Evolutionary conservation across 2,329 filamentous ascomycete species (phyloP).

Genomic region (Akanthomyces dipterigenus): DNA sequence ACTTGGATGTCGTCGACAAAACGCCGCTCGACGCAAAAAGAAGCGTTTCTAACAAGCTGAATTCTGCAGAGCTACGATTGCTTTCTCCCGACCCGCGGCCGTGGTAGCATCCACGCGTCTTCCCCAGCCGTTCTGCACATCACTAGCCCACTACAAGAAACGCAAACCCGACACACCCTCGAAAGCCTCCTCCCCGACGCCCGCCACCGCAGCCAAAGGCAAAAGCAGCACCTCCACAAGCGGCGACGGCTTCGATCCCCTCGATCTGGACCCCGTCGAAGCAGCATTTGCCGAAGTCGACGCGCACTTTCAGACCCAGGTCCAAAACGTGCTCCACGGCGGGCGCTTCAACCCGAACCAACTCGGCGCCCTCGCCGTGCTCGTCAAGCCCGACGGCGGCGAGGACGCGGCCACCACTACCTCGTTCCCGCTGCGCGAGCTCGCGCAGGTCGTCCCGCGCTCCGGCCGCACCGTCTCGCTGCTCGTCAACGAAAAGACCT

Average conservation of each 20-base stretch:
- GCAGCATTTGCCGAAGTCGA: conserved; percentile 36
- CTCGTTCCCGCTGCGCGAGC: conserved; percentile 45
- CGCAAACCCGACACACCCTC: conserved; percentile 24
- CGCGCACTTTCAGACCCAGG: conserved; percentile 36
- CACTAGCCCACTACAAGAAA: conserved; percentile 29
- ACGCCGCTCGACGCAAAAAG: background rate
- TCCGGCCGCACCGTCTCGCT: conserved; percentile 34
- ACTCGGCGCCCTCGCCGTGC: conserved; percentile 39
- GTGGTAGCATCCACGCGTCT: background rate
- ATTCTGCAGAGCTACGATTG: background rate
- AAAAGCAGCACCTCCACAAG: conserved; percentile 15
- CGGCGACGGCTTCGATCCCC: conserved; percentile 34
- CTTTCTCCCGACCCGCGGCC: background rate
- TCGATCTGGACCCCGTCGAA: conserved; percentile 43
- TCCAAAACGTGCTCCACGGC: conserved; percentile 35
- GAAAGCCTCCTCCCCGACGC: conserved; percentile 14
- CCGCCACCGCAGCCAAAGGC: conserved; percentile 7
- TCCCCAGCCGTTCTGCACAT: conserved; percentile 26
- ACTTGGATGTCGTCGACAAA: background rate
- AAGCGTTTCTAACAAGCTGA: background rate
- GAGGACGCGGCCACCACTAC: conserved; percentile 9
- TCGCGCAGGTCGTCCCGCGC: conserved; percentile 47
- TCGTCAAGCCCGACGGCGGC: conserved; percentile 24
- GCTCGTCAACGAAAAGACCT: conserved; percentile 35
- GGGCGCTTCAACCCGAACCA: conserved; percentile 46